phyloP scores from a whole-genome alignment of 352 stramenopile species.

The Hyaloperonospora brassicae region DNA sequence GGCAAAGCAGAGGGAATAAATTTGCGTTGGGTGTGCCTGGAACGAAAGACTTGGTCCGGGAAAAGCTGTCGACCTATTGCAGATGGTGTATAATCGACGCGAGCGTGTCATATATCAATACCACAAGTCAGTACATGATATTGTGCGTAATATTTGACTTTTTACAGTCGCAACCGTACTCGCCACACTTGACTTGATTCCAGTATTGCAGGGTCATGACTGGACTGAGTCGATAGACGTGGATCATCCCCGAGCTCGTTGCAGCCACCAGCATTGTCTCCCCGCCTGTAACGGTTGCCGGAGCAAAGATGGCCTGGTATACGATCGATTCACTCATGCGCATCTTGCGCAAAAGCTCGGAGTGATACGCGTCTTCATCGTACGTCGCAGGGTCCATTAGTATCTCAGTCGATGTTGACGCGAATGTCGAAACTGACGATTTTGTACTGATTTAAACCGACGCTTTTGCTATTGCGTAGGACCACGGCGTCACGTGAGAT shows the following conservation, averaged over 20 bases:
- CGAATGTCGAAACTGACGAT: too few species aligned
- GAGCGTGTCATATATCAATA: conserved; percentile 1
- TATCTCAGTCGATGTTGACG: too few species aligned
- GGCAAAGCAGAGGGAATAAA: conserved; percentile 67
- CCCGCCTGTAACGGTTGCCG: conserved; percentile 18
- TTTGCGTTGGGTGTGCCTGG: conserved; percentile 60
- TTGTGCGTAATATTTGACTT: neutral
- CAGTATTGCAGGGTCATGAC: conserved; percentile 44
- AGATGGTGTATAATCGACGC: too few species aligned
- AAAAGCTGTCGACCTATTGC: conserved; percentile 27
- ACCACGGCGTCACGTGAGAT: too few species aligned
- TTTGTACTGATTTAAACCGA: too few species aligned
- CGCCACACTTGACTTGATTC: conserved; percentile 33
- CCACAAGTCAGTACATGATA: conserved; percentile 7
- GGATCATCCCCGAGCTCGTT: conserved; percentile 52
- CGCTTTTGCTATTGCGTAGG: too few species aligned
- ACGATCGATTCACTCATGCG: conserved; percentile 41
- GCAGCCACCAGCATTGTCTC: conserved; percentile 49
- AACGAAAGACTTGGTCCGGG: conserved; percentile 50
- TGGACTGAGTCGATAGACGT: conserved; percentile 43
- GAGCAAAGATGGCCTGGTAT: conserved; percentile 49
- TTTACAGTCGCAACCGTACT: conserved; percentile 15
- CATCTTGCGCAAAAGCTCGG: conserved; percentile 47
- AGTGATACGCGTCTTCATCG: conserved; percentile 44
- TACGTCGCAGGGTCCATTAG: conserved; percentile 50